phyloP scores from a whole-genome alignment of 208 protist species.

The Crithidia fasciculata region DNA sequence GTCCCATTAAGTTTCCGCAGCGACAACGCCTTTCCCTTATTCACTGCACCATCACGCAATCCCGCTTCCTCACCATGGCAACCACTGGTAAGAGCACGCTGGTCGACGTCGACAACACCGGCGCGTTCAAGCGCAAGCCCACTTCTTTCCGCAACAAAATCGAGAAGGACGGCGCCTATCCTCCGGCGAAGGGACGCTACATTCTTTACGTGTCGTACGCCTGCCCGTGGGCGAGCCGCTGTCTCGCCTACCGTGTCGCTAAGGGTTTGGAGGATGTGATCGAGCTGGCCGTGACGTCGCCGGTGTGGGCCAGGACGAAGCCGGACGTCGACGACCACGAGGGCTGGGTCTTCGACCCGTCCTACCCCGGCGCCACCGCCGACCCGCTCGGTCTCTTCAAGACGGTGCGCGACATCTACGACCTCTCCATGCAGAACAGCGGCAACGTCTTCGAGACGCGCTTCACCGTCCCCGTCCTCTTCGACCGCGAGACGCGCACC shows the following conservation, averaged over 20 bases:
- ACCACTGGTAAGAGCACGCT: constrained; percentile 30
- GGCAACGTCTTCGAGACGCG: constrained; percentile 51
- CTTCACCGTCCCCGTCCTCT: constrained; percentile 92
- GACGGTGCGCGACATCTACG: constrained; percentile 71
- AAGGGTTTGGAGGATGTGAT: constrained; percentile 76
- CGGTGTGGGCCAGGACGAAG: constrained; percentile 51
- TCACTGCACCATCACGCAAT: neutral
- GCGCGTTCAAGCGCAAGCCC: constrained; percentile 65
- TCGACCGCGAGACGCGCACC: constrained; percentile 73
- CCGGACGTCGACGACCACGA: constrained; percentile 46
- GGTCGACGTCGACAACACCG: constrained; percentile 48
- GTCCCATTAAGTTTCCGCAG: too few relatives aligned
- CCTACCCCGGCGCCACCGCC: constrained; percentile 38
- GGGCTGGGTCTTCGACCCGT: constrained; percentile 70
- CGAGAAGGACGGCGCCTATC: constrained; percentile 38
- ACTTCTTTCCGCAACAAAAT: constrained; percentile 62
- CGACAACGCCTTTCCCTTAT: too few relatives aligned
- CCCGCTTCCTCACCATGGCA: neutral
- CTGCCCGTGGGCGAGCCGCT: constrained; percentile 87
- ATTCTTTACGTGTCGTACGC: constrained; percentile 89
- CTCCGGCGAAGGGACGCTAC: constrained; percentile 68
- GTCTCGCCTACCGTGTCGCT: constrained; percentile 44
- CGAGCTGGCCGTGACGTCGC: constrained; percentile 51
- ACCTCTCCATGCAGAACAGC: constrained; percentile 46
- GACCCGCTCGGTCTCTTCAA: constrained; percentile 50